Base-by-base conservation (phyloP, 495 filamentous ascomycete genomes). In the Venustampulla echinocandica region DNA sequence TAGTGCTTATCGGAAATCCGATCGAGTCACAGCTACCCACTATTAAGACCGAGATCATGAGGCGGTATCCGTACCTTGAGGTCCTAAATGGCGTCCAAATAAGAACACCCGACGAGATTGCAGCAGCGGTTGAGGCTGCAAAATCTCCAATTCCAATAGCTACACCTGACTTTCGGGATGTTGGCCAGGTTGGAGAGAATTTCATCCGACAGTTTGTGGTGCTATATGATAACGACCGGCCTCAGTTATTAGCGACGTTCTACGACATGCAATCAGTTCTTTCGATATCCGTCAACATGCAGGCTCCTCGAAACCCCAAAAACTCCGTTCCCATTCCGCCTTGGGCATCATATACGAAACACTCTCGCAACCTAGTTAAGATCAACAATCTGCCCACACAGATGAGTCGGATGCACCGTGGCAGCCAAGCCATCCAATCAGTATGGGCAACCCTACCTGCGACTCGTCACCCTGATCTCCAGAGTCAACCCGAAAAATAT, bases 191-290 rank as follows among this genome's bases (percentile, higher is more conserved):
- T 36, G 85, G 73, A 6, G 79, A 86, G 53, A 78, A 73, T 32
- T 92, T 93, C 54, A 67, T 95, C 33, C 71, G 72, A 27, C 73
- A 78, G 14, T 93, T 95, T 62, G 80, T 94, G 40, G 49, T 70
- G 2, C 69, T 76, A 34, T 95, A 81, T 57, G 90, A 97, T 63
- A 74, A 56, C 22, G 78, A 92, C 53, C 81, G 89, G 2, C 61
- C 63, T 27, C 64, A 62, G 7, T 69, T 94, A 1, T 63, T 77
- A 2, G 64, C 69, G 28, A 72, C 73, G 24, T 84, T 84, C 53
- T 96, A 96, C 66, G 88, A 95, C 61, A 64, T 68, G 13, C 63
- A 78, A 18, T 90, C 87, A 20, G 74, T 71, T n/a, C 90, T 93
- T 61, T 90, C 90, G 1, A 57, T 90, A 13, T 76, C 79, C 18